These are phyloP conservation scores for Euphorbia tirucalli DNA, from an alignment of 345 rosid species.

Conservation along the genomic window DNA sequence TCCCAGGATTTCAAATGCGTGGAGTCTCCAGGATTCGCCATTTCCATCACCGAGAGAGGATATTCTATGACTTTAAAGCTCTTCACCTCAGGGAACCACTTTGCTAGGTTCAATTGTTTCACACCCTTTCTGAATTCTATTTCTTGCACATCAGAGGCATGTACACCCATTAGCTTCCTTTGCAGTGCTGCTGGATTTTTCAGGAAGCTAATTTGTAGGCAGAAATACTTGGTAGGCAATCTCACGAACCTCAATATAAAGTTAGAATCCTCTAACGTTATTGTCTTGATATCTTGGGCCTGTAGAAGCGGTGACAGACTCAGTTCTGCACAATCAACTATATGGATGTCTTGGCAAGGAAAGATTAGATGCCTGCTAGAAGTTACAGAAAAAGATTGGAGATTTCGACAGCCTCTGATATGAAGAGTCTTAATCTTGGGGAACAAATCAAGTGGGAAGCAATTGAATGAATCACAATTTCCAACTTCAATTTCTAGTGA, in stretches of 20 bases:
- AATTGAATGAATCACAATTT: neutral
- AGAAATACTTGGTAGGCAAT: neutral
- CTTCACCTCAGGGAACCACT: neutral
- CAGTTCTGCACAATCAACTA: neutral
- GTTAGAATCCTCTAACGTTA: neutral
- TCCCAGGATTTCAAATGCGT: neutral
- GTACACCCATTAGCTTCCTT: neutral
- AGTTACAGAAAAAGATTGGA: neutral
- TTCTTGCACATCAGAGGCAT: neutral
- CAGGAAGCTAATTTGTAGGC: neutral
- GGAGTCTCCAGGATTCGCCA: neutral
- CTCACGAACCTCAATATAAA: neutral
- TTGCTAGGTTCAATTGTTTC: neutral
- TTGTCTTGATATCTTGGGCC: neutral
- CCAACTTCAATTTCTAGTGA: slow-evolving; percentile 5
- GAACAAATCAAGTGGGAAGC: slow-evolving; percentile 9
- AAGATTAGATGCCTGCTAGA: neutral
- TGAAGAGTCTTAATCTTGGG: neutral
- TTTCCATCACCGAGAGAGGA: neutral
- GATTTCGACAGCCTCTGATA: neutral
- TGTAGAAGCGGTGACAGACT: neutral
- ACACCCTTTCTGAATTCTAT: neutral
- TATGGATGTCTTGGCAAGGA: neutral
- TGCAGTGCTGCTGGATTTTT: neutral
- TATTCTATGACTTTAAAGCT: neutral